A percentile compares a stretch with the other conserved stretches of the same genome.
Evolutionary conservation across 331 rosid species (phyloP).

Genomic region (Arachis monticola): DNA sequence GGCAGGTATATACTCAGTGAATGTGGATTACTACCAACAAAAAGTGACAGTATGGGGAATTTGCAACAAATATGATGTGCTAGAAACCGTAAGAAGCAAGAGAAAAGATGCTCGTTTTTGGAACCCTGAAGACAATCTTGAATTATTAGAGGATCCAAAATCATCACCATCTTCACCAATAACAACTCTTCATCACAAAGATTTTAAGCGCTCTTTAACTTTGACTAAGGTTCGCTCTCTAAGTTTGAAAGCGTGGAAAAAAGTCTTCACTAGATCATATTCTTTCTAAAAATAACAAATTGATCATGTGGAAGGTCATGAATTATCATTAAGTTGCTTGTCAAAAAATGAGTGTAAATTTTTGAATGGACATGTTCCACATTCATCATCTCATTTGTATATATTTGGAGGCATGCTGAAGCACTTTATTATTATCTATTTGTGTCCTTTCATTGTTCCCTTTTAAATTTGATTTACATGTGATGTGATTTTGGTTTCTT

Average conservation of each 20-base stretch:
- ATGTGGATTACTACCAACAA: conserved; percentile 69
- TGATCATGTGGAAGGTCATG: background rate
- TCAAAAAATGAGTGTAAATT: conserved; percentile 31
- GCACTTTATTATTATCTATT: background rate
- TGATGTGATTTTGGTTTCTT: conserved; percentile 24
- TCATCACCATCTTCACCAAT: conserved; percentile 30
- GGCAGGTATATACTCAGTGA: conserved; percentile 84
- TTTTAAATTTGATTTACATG: background rate
- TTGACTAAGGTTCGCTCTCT: conserved; percentile 70
- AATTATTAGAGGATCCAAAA: conserved; percentile 35
- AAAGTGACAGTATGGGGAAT: conserved; percentile 96
- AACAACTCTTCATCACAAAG: conserved; percentile 32
- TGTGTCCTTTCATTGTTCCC: conserved; percentile 6
- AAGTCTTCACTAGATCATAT: conserved; percentile 60
- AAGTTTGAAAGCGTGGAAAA: conserved; percentile 77
- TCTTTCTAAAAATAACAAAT: conserved; percentile 48
- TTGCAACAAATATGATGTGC: conserved; percentile 83
- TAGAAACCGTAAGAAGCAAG: conserved; percentile 65
- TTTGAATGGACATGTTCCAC: conserved; percentile 25
- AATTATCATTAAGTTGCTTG: background rate
- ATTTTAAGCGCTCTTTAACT: conserved; percentile 51
- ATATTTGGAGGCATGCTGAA: conserved; percentile 26
- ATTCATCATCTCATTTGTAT: conserved; percentile 25
- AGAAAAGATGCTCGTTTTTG: conserved; percentile 86
- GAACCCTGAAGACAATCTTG: conserved; percentile 63